These are phyloP conservation scores for Plasmodium vinckei DNA, from an alignment of 169 alveolate genomes.

Conservation along the genomic window DNA sequence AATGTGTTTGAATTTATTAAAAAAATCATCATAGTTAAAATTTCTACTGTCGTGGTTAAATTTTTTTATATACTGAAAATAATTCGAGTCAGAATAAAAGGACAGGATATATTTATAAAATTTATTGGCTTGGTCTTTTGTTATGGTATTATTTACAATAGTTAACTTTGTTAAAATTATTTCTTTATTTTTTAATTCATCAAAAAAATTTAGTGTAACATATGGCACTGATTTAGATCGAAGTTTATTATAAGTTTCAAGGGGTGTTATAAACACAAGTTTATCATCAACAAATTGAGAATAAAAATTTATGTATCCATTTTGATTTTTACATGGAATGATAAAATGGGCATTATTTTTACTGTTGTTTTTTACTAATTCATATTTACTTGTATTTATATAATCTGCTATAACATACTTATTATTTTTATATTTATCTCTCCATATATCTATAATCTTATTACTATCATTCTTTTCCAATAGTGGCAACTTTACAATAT, in stretches of 20 bases:
- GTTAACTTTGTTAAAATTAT: conserved; percentile 49
- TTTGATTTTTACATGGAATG: conserved; percentile 55
- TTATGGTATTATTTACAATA: conserved; percentile 28
- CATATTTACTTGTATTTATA: conserved; percentile 42
- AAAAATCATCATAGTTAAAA: conserved; percentile 39
- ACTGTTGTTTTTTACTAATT: conserved; percentile 53
- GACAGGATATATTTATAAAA: conserved; percentile 42
- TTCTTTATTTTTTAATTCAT: conserved; percentile 61
- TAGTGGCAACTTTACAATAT: conserved; percentile 47
- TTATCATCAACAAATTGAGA: conserved; percentile 56
- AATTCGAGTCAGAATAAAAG: conserved; percentile 63
- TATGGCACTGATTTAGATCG: conserved; percentile 48
- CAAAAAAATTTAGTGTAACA: conserved; percentile 66
- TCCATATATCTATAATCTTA: conserved; percentile 59
- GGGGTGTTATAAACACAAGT: conserved; percentile 43
- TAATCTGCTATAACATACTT: conserved; percentile 56
- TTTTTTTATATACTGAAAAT: conserved; percentile 50
- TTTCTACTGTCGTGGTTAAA: conserved; percentile 71
- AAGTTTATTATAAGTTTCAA: conserved; percentile 33
- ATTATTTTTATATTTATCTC: conserved; percentile 48
- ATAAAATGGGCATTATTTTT: conserved; percentile 70
- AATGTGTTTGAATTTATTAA: conserved; percentile 37
- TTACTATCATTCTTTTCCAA: conserved; percentile 51
- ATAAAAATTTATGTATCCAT: conserved; percentile 64
- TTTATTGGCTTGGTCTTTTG: conserved; percentile 64